phyloP scores from a whole-genome alignment of 129 eudicot genomes.

The Saussurea involucrata region DNA sequence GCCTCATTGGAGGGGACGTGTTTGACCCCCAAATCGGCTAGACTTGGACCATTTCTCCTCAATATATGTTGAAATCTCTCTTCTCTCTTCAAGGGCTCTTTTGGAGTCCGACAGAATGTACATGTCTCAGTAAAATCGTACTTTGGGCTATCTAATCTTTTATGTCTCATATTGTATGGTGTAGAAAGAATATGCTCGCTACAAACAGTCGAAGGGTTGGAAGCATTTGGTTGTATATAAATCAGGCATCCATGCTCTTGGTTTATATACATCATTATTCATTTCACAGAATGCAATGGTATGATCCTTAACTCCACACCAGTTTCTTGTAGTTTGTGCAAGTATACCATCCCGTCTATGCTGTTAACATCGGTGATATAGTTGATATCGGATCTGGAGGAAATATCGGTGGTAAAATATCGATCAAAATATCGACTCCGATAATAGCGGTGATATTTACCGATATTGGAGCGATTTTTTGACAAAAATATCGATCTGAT shows the following conservation, averaged over 20 bases:
- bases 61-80: background rate
- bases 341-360: no score
- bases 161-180: background rate
- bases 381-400: no score
- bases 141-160: conserved; percentile 9
- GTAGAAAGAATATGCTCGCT: conserved; percentile 76
- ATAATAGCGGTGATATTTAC: no score
- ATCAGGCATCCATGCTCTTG: conserved; percentile 86
- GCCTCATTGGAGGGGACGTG: background rate
- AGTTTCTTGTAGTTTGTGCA: background rate
- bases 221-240: conserved; percentile 71
- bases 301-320: conserved; percentile 9
- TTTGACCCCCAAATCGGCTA: background rate
- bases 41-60: background rate
- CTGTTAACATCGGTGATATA: no score
- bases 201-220: conserved; percentile 70
- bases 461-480: no score
- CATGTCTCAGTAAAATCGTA: background rate
- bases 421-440: no score
- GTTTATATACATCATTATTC: conserved; percentile 77
- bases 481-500: no score
- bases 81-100: background rate
- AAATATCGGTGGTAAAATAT: no score
- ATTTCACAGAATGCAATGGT: conserved; percentile 74
- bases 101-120: background rate